These are phyloP conservation scores for Laburnicola sp. DNA, from an alignment of 2,329 filamentous ascomycete species.

Conservation along the genomic window DNA sequence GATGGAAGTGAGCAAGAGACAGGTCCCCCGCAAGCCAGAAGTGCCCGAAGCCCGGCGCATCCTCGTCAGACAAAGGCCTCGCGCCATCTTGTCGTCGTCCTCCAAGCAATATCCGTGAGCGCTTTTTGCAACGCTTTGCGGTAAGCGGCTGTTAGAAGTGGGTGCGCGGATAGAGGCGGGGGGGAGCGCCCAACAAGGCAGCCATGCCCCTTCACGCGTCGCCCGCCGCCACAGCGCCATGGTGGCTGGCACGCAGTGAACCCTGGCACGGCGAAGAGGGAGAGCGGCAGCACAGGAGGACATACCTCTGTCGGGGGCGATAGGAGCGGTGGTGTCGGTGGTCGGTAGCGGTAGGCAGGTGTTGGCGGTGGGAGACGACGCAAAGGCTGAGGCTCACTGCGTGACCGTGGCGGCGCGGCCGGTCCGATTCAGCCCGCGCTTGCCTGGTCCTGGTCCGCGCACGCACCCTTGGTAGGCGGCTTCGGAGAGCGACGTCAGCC, in stretches of 20 bases:
- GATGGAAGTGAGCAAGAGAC: constrained; percentile 1
- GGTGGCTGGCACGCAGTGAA: constrained; percentile 8
- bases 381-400: background rate
- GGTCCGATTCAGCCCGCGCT: background rate
- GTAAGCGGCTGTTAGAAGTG: background rate
- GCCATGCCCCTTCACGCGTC: background rate
- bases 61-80: background rate
- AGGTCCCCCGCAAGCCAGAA: background rate
- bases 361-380: constrained; percentile 9
- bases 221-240: constrained; percentile 5
- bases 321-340: background rate
- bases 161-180: constrained; percentile 1
- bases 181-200: constrained; percentile 1
- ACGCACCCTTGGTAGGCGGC: background rate
- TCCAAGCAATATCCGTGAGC: background rate
- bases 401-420: background rate
- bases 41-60: background rate
- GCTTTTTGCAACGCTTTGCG: background rate
- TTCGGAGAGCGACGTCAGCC: constrained; percentile 5
- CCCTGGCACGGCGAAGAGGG: constrained; percentile 1
- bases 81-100: background rate
- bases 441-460: background rate
- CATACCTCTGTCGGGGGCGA: constrained; percentile 12
- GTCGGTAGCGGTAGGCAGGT: background rate
- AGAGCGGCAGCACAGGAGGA: constrained; percentile 1